phyloP scores from a whole-genome alignment of 1,284 basidiomycete species.

The Takashimella koratensis region DNA sequence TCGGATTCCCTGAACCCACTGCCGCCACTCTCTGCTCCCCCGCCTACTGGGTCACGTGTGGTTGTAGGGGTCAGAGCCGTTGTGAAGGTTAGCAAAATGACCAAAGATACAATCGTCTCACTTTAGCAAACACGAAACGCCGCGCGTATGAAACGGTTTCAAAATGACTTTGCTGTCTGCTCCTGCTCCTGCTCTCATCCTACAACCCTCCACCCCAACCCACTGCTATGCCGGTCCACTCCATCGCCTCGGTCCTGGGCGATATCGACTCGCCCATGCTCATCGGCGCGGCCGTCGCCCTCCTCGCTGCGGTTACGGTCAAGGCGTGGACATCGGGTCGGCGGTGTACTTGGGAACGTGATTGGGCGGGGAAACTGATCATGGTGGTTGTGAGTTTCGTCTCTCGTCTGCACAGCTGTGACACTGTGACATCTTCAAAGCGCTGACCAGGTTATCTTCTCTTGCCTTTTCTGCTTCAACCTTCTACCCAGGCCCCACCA shows the following conservation, averaged over 20 bases:
- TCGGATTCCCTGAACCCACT: too few species aligned
- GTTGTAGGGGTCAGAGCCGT: too few species aligned
- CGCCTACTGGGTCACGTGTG: too few species aligned
- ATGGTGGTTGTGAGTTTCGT: conserved; percentile 37
- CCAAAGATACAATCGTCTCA: too few species aligned
- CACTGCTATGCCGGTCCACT: conserved; percentile 43
- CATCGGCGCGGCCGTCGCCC: conserved; percentile 15
- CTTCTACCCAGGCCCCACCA: conserved; percentile 35
- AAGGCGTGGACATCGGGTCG: conserved; percentile 38
- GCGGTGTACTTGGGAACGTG: conserved; percentile 46
- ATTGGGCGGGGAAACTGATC: conserved; percentile 50
- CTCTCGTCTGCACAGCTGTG: background rate
- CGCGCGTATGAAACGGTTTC: too few species aligned
- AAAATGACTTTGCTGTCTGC: too few species aligned
- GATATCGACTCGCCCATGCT: conserved; percentile 20
- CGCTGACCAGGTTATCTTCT: background rate
- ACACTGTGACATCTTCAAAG: background rate
- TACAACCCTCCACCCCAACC: too few species aligned
- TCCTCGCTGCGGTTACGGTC: conserved; percentile 20
- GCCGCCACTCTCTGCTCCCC: too few species aligned
- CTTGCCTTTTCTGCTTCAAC: background rate
- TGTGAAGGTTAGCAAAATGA: too few species aligned
- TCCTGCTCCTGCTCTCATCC: too few species aligned
- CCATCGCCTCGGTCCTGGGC: conserved; percentile 21
- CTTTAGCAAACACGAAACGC: too few species aligned